Percentiles rank a stretch among this genome's conserved stretches.
These are phyloP conservation scores for Aspergillus taichungensis DNA, from an alignment of 495 filamentous ascomycete species.

Conservation along the genomic window DNA sequence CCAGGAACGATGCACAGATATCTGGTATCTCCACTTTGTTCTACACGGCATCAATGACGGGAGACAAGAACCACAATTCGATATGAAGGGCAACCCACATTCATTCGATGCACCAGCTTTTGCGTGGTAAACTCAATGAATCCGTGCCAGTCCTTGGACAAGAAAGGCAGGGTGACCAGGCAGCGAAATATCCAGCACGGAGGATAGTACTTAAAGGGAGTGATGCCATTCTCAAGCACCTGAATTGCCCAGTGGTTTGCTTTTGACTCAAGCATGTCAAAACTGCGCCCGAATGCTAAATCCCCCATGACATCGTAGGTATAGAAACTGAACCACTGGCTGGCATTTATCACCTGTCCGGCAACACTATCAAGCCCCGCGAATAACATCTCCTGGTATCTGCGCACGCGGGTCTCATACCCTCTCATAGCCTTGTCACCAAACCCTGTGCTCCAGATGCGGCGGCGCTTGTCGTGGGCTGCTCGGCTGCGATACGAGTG, in stretches of 20 bases:
- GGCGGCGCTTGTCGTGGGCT: slow-evolving; percentile 27
- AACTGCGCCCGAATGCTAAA: slow-evolving; percentile 26
- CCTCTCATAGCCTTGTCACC: slow-evolving; percentile 21
- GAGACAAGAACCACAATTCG: neutral
- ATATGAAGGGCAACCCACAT: too few relatives aligned
- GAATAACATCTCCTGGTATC: slow-evolving; percentile 12
- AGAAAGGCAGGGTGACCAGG: slow-evolving; percentile 2
- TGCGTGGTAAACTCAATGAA: too few relatives aligned
- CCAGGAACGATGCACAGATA: slow-evolving; percentile 18
- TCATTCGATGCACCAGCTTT: too few relatives aligned
- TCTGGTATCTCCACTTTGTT: slow-evolving; percentile 6
- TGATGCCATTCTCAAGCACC: slow-evolving; percentile 9
- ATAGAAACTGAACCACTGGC: slow-evolving; percentile 24
- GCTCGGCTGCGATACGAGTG: slow-evolving; percentile 23
- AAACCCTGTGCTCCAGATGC: slow-evolving; percentile 28
- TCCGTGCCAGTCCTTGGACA: too few relatives aligned
- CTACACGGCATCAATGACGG: neutral
- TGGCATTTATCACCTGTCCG: slow-evolving; percentile 18
- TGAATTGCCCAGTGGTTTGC: slow-evolving; percentile 18
- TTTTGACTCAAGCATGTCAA: slow-evolving; percentile 22
- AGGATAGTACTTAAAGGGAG: slow-evolving; percentile 3
- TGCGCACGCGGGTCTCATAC: slow-evolving; percentile 20
- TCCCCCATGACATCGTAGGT: slow-evolving; percentile 36
- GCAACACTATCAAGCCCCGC: slow-evolving; percentile 8
- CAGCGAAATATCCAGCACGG: slow-evolving; percentile 11